Evolutionary conservation across 331 rosid genomes (phyloP), one percentile per base, ranked within the genome.

Genomic region (Ulmus americana): DNA sequence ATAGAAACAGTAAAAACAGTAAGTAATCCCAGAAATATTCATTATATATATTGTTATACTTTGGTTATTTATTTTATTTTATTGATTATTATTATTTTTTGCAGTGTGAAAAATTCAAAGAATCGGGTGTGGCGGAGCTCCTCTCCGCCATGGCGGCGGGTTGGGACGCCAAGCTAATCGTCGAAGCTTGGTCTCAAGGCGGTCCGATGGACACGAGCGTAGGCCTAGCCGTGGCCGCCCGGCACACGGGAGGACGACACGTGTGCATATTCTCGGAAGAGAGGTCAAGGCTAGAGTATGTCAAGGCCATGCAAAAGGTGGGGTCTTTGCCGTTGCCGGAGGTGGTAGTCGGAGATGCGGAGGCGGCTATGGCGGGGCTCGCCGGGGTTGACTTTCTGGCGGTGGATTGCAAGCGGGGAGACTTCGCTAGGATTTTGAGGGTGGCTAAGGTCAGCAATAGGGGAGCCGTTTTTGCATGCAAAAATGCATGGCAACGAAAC

Each of bases 91-190:
- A 9, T 4, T 28, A 7, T 65, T 39, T 0, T 43, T 59, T 45
- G 50, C 68, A 85, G 95, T 84, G 85, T 63, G 69, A 79, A 65
- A 79, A 75, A 55, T 63, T 75, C 67, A 76, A 75, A 59, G 91
- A 88, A 59, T 81, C 89, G 0, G 95, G 89, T 0, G 91, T 91
- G 9, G 80, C 91, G 0, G 97, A 91, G 80, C 80, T 91, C 1
- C 91, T 91, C 14, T 79, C 97, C 0, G 86, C 90, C 64, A 83
- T 88, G 89, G 97, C 97, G 0, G 97, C 95, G 0, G 97, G 96
- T 1, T 91, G 95, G 95, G 77, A 91, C 70, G 83, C 91, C 0
- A 85, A 79, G 64, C 77, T 88, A 18, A 88, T 91, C 35, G 95
- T 84, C 0, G 95, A 91, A 39, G 69, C 79, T 0, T 91, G 90